These are phyloP conservation scores for Trichophyton benhamiae DNA, from an alignment of 2,329 filamentous ascomycete genomes.

Conservation along the genomic window DNA sequence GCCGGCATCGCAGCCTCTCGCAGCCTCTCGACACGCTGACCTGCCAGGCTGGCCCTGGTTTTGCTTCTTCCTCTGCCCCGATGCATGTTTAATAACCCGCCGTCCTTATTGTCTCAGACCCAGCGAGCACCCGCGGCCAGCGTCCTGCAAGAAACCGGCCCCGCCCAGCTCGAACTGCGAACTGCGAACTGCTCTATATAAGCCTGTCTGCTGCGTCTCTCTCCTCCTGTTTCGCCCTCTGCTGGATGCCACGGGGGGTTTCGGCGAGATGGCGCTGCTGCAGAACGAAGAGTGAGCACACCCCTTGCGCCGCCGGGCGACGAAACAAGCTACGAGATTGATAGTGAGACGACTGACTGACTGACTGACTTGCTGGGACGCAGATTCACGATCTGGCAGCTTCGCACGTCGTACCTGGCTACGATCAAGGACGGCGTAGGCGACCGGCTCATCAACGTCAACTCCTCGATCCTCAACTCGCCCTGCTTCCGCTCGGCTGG, in stretches of 20 bases:
- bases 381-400: conserved; percentile 54
- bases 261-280: conserved; percentile 34
- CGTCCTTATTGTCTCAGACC: background rate
- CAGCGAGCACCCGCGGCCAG: background rate
- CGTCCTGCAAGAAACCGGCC: too few species aligned
- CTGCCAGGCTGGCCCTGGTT: conserved; percentile 1
- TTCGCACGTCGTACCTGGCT: conserved; percentile 52
- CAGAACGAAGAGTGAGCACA: conserved; percentile 43
- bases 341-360: background rate
- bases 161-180: too few species aligned
- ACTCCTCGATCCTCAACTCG: conserved; percentile 50
- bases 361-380: background rate
- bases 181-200: background rate
- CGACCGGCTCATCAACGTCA: conserved; percentile 53
- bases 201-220: background rate
- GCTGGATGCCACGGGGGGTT: background rate
- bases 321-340: background rate
- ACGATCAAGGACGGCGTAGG: conserved; percentile 54
- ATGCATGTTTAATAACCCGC: background rate
- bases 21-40: too few species aligned
- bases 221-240: background rate
- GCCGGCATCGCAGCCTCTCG: too few species aligned
- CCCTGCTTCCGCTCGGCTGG: conserved; percentile 53
- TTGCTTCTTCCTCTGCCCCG: background rate
- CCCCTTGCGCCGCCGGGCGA: background rate